Percentiles rank a stretch among this genome's conserved stretches.
Conservation (phyloP, 2,329 filamentous ascomycete genomes). For the Ophiocordyceps camponoti-leonardi region DNA sequence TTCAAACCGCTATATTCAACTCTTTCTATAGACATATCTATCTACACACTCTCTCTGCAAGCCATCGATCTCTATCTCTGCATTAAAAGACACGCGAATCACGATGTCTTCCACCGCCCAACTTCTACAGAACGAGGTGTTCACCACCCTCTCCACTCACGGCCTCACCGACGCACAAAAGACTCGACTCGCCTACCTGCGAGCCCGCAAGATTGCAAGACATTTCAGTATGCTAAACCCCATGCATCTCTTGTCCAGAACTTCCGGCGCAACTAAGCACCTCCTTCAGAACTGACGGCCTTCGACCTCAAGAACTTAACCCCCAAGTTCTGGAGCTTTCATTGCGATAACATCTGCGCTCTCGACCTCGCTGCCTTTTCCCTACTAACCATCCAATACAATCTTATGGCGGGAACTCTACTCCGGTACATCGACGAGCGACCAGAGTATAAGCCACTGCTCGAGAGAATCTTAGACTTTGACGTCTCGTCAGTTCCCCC, state of each 20-base stretch:
- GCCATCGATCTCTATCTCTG: too few species aligned
- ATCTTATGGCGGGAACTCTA: neutral
- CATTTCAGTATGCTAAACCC: too few species aligned
- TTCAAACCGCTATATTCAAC: too few species aligned
- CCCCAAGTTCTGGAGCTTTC: neutral
- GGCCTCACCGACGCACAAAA: neutral
- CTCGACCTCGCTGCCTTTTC: neutral
- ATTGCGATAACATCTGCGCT: neutral
- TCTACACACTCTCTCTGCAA: too few species aligned
- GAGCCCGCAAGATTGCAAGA: neutral
- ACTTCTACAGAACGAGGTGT: neutral
- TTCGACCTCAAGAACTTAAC: neutral
- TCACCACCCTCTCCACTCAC: neutral
- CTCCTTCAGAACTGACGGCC: neutral
- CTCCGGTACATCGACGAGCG: neutral
- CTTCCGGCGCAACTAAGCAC: too few species aligned
- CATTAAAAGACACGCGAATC: too few species aligned
- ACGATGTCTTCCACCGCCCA: neutral
- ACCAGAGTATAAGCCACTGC: neutral
- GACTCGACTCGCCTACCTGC: neutral
- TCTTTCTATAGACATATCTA: too few species aligned
- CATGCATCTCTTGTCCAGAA: too few species aligned
- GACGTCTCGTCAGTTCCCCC: neutral
- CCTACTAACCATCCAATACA: neutral
- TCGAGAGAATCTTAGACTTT: neutral